Percentiles rank a stretch among this genome's conserved stretches.
Conservation (phyloP, 169 alveolate species). For the Eimeria sp. region DNA sequence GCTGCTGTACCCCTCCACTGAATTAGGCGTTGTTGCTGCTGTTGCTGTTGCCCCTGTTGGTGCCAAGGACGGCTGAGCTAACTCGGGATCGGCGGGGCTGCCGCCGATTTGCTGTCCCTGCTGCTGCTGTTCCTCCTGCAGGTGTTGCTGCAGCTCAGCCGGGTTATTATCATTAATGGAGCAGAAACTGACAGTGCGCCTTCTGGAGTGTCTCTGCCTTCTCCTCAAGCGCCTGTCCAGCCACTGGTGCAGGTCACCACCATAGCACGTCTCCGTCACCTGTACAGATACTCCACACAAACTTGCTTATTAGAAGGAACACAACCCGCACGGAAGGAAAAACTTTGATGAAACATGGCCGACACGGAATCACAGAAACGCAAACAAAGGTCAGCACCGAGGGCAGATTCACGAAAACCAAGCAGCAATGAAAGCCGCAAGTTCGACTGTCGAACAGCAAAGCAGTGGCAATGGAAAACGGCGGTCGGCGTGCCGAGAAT, state of each 20-base stretch:
- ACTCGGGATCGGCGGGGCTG: neutral
- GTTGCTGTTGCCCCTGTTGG: slow-evolving; percentile 27
- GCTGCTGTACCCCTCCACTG: slow-evolving; percentile 6
- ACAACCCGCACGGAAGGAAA: neutral
- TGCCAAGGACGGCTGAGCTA: neutral
- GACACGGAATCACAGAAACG: neutral
- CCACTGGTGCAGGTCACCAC: slow-evolving; percentile 80
- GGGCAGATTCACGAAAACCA: neutral
- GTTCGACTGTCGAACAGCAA: too few species aligned
- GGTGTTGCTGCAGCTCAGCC: slow-evolving; percentile 28
- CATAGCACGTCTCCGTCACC: slow-evolving; percentile 77
- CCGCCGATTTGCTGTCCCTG: neutral
- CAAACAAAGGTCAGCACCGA: neutral
- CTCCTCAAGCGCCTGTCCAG: slow-evolving; percentile 68
- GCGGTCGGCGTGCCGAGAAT: too few species aligned
- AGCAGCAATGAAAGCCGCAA: neutral
- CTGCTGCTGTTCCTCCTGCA: slow-evolving; percentile 4
- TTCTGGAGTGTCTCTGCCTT: neutral
- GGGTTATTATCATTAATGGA: neutral
- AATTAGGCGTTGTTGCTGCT: slow-evolving; percentile 22
- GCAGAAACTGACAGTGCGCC: slow-evolving; percentile 27
- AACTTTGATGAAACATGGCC: neutral
- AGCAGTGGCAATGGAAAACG: too few species aligned
- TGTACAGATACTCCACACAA: neutral
- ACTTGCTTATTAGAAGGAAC: neutral